Evolutionary conservation across 768 basidiomycete genomes (phyloP).

Genomic region (Rhodotorula graminis): DNA sequence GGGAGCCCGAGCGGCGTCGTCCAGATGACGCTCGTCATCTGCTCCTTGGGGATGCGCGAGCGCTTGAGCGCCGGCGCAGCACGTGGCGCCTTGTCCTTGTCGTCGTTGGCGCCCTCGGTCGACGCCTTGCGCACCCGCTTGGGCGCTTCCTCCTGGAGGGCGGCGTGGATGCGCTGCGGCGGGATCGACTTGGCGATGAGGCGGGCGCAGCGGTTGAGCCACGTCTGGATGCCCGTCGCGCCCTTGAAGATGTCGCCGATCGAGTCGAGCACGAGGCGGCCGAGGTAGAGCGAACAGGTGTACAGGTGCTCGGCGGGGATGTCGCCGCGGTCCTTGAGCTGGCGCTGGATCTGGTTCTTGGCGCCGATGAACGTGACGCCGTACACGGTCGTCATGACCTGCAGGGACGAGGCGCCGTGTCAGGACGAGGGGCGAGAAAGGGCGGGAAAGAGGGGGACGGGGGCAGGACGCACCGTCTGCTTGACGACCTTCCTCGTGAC

Average conservation of each 20-base stretch:
- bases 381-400: constrained; percentile 99
- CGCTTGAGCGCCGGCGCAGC: background rate
- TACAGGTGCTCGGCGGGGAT: constrained; percentile 70
- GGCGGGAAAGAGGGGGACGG: background rate
- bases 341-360: constrained; percentile 85
- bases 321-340: constrained; percentile 70
- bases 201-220: constrained; percentile 77
- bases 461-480: constrained; percentile 65
- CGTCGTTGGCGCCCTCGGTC: background rate
- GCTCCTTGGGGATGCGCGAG: constrained; percentile 65
- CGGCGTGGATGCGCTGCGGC: constrained; percentile 50
- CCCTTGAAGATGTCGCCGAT: constrained; percentile 93
- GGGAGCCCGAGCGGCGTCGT: constrained; percentile 92
- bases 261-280: constrained; percentile 68
- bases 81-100: background rate
- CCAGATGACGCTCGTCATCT: constrained; percentile 95
- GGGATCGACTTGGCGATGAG: constrained; percentile 84
- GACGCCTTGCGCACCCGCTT: constrained; percentile 6
- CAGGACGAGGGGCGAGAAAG: background rate
- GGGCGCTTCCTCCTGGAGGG: constrained; percentile 17
- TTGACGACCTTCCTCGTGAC: constrained; percentile 92
- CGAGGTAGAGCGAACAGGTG: constrained; percentile 69
- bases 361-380: constrained; percentile 95
- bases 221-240: constrained; percentile 82
- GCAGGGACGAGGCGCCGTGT: background rate